Evolutionary conservation across 805 yeast species (phyloP), one percentile per base, ranked within the genome.

Genomic region (Maudiozyma serrabonitensis): DNA sequence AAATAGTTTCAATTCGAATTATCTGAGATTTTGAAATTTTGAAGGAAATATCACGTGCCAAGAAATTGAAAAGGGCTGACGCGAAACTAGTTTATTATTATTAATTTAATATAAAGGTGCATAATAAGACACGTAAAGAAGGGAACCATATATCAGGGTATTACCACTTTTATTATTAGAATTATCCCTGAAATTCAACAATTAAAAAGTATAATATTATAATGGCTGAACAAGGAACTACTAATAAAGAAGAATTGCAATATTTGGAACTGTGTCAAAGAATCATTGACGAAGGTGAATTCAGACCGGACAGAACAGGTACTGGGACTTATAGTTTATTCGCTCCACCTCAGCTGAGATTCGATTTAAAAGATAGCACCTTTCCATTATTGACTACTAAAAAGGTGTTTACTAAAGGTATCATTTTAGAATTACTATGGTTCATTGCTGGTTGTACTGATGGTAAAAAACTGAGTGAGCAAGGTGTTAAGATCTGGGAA

Each of bases 401-500:
- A 66, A 83, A 80, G 59, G 96, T 91, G 6, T 93, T 89, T 63
- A 80, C 89, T 54, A 83, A 84, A 55, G 99, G 90, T 9, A 88
- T 93, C 42, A 78, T 91, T 34, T 81, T 87, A 55, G 99, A 93
- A 65, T 73, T 93, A 31, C 73, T 93, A 13, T 93, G 99, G 99
- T 93, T 93, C 62, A 76, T 93, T 8, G 73, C 80, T 4, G 99
- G 98, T 0, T 79, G 82, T 54, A 93, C 99, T 0, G 95, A 91
- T 63, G 95, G 93, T 37, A 84, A 83, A 55, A 73, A 76, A 54
- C 71, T 93, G 41, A 71, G 83, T 15, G 95, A 83, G 2, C 78
- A 83, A 56, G 96, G 95, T 35, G 95, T 93, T n/a, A 90, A 81
- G 62, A 93, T 93, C 49, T 93, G 99, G 99, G 99, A 93, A 66